phyloP scores from a whole-genome alignment of 2,329 filamentous ascomycete genomes.

The Ophiostoma quercus region DNA sequence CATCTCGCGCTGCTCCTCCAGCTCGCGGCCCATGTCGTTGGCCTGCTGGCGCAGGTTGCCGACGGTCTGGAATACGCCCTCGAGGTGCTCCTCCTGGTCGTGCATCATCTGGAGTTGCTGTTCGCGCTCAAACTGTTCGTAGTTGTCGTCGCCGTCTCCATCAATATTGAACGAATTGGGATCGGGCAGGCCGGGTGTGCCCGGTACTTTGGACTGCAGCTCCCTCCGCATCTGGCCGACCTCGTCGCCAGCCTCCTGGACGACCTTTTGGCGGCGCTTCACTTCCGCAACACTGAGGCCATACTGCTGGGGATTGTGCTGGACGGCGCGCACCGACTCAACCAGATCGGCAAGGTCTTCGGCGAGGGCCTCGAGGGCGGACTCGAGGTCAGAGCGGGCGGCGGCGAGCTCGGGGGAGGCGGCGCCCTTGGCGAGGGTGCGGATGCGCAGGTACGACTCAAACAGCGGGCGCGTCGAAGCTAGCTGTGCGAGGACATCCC shows the following conservation, averaged over 20 bases:
- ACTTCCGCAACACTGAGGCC: constrained; percentile 82
- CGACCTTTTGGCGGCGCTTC: constrained; percentile 69
- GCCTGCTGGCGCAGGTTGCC: constrained; percentile 86
- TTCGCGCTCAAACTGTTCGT: constrained; percentile 81
- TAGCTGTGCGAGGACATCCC: constrained; percentile 83
- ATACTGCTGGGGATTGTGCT: constrained; percentile 80
- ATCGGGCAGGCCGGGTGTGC: constrained; percentile 41
- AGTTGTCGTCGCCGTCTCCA: constrained; percentile 47
- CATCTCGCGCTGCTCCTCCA: constrained; percentile 91
- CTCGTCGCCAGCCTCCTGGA: constrained; percentile 84
- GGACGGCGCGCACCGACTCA: constrained; percentile 79
- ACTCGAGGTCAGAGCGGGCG: constrained; percentile 64
- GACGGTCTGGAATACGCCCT: constrained; percentile 88
- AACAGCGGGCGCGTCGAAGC: constrained; percentile 78
- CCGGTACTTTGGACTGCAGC: constrained; percentile 42
- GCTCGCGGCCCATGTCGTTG: constrained; percentile 89
- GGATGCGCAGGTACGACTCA: constrained; percentile 91
- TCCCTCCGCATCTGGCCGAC: constrained; percentile 85
- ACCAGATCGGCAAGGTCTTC: constrained; percentile 86
- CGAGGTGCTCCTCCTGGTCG: constrained; percentile 88
- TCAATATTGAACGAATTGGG: constrained; percentile 54
- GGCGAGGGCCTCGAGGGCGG: constrained; percentile 61
- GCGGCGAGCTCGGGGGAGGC: constrained; percentile 79
- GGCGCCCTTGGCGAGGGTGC: constrained; percentile 57
- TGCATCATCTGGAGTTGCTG: constrained; percentile 88